phyloP scores from a whole-genome alignment of 495 filamentous ascomycete genomes.

The Neurospora africana region DNA sequence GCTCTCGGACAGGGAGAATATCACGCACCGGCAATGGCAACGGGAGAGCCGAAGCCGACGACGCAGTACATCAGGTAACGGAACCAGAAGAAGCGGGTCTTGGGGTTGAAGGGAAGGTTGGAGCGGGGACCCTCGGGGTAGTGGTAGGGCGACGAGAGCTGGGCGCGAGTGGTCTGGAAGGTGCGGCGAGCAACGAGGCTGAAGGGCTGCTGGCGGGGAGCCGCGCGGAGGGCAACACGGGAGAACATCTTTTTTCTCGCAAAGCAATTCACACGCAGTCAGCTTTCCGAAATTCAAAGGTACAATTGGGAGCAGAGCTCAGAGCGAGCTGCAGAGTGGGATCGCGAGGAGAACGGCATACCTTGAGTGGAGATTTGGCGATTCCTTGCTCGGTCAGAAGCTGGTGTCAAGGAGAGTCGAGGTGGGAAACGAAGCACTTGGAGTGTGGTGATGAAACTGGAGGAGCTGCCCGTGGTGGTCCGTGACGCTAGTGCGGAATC shows the following conservation, averaged over 20 bases:
- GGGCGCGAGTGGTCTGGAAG: conserved; percentile 84
- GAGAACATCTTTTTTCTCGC: conserved; percentile 63
- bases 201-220: conserved; percentile 52
- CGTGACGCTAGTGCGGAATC: conserved; percentile 1
- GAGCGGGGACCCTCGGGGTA: conserved; percentile 91
- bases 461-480: background rate
- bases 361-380: conserved; percentile 14
- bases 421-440: background rate
- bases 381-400: background rate
- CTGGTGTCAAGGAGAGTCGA: conserved; percentile 1
- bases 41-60: conserved; percentile 68
- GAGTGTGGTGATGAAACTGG: conserved; percentile 1
- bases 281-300: background rate
- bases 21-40: conserved; percentile 70
- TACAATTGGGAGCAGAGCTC: background rate
- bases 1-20: conserved; percentile 3
- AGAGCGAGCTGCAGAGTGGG: background rate
- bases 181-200: conserved; percentile 72
- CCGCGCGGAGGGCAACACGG: conserved; percentile 60
- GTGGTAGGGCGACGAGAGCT: conserved; percentile 85
- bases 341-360: background rate
- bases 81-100: conserved; percentile 69
- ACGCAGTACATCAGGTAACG: conserved; percentile 76
- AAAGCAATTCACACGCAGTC: background rate
- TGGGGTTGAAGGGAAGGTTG: conserved; percentile 94